Conservation (phyloP, 2,329 filamentous ascomycete species). For the Colletotrichum sp. region DNA sequence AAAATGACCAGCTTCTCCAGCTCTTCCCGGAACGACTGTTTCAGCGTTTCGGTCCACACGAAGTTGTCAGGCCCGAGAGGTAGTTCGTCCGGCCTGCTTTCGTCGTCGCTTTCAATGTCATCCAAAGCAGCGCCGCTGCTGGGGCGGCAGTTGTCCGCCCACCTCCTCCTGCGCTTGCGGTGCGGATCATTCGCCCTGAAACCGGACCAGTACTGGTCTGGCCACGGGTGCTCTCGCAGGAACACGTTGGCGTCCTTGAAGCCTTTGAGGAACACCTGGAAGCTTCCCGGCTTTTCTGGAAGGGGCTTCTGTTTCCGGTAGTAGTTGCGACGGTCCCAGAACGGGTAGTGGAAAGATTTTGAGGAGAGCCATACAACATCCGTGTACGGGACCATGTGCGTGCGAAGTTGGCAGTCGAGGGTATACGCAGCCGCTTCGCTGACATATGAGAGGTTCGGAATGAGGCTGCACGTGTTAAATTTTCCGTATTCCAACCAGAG, state of each 20-base stretch:
- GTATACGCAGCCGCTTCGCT: conserved; percentile 98
- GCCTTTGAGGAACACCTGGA: conserved; percentile 96
- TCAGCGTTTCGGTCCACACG: conserved; percentile 85
- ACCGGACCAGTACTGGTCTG: conserved; percentile 79
- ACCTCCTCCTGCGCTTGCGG: conserved; percentile 67
- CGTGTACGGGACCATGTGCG: conserved; percentile 93
- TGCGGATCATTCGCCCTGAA: conserved; percentile 73
- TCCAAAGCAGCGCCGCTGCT: conserved; percentile 30
- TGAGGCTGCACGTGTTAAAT: conserved; percentile 60
- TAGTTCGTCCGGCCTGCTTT: conserved; percentile 39
- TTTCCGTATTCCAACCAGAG: not conserved
- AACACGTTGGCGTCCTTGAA: conserved; percentile 98
- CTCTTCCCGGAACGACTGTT: conserved; percentile 92
- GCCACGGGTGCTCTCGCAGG: conserved; percentile 94
- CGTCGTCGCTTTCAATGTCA: conserved; percentile 57
- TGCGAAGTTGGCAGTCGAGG: conserved; percentile 86
- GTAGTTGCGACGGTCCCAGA: conserved; percentile 90
- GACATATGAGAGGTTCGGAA: conserved; percentile 96
- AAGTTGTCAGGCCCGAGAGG: conserved; percentile 62
- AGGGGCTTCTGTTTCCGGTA: conserved; percentile 87
- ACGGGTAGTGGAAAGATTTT: conserved; percentile 97
- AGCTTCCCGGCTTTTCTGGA: conserved; percentile 91
- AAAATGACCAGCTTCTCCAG: conserved; percentile 96
- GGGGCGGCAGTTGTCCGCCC: conserved; percentile 24
- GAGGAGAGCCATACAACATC: conserved; percentile 94